Evolutionary conservation across 768 basidiomycete species (phyloP), one percentile per base, ranked within the genome.

Genomic region (Termitomyces sp.): DNA sequence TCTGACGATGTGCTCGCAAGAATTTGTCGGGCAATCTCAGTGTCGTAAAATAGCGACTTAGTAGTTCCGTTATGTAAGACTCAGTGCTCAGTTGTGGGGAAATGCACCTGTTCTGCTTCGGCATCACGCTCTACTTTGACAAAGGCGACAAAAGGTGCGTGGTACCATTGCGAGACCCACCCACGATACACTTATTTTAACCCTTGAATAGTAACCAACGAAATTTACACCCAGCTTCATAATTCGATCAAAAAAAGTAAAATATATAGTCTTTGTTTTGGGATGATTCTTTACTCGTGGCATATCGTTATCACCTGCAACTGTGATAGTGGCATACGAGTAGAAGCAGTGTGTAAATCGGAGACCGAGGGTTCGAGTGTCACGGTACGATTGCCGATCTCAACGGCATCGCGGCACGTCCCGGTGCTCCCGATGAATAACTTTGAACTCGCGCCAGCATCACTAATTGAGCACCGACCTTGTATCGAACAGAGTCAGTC

Each of bases 11-110:
- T 68, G 20, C 76, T 69, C 3, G 58, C 68, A 24, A 83, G 63
- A 13, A 86, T 76, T 55, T 76, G 67, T 24, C 73, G 67, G 3
- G 81, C 79, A 5, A 81, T 66, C 5, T 64, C 72, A 10, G 54
- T 39, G 62, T 86, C 83, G 13, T 66, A 63, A 70, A 87, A 87
- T 2, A 86, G 62, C 4, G 84, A 64, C n/a, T n/a, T n/a, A n/a
- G n/a, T n/a, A 7, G 85, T 84, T 65, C 87, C 86, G 53, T 80
- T 78, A 22, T 55, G 49, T 53, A 62, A 55, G 56, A 58, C 53
- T 32, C 54, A 56, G 26, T 58, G 53, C 40, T 62, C 54, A 2
- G 57, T 58, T 20, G 54, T 49, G 16, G 50, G 56, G 42, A 62
- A 62, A 24, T 58, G 18, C 0, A 56, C 20, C 20, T 45, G 16